Conservation (phyloP, 2,329 filamentous ascomycete species). For the Verticillium albo-atrum region DNA sequence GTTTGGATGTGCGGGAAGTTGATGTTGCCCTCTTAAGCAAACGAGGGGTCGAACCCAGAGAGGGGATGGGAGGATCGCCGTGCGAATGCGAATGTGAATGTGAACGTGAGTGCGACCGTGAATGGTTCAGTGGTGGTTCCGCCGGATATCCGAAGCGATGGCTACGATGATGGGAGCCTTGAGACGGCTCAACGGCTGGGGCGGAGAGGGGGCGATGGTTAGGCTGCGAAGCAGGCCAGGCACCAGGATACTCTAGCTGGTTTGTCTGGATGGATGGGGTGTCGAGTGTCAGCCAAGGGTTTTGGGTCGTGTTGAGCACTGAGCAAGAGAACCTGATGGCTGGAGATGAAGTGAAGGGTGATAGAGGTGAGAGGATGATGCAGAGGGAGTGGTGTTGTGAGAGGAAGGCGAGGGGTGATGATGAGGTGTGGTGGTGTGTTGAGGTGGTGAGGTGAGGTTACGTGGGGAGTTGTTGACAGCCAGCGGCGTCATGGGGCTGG, state of each 20-base stretch:
- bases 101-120: no score
- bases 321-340: not conserved
- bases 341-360: not conserved
- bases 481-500: not conserved
- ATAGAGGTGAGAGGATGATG: not conserved
- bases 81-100: not conserved
- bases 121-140: no score
- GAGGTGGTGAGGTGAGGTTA: not conserved
- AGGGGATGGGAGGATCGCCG: not conserved
- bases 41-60: not conserved
- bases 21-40: not conserved
- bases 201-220: not conserved
- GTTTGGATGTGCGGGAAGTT: not conserved
- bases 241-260: not conserved
- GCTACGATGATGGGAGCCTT: not conserved
- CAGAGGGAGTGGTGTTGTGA: not conserved
- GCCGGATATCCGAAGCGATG: not conserved
- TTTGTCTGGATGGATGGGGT: slow-evolving; percentile 7
- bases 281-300: not conserved
- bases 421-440: not conserved
- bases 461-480: not conserved
- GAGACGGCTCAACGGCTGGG: not conserved
- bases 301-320: not conserved
- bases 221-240: not conserved
- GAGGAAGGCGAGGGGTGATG: not conserved